These are phyloP conservation scores for Wallacemonas sp. DNA, from an alignment of 208 protist genomes.

Conservation along the genomic window DNA sequence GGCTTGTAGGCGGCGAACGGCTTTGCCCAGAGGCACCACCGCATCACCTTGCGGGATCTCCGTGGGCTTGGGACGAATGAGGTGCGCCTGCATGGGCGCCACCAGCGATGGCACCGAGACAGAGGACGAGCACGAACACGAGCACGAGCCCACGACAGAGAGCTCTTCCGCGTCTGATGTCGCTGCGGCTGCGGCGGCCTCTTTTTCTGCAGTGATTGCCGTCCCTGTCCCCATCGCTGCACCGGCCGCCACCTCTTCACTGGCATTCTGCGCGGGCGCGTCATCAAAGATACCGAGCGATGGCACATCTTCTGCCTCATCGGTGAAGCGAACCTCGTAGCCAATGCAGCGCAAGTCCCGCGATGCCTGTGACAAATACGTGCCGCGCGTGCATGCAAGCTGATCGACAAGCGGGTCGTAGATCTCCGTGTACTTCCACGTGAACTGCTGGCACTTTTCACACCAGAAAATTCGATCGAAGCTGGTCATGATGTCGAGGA, in stretches of 20 bases:
- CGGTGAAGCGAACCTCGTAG: slow-evolving; percentile 41
- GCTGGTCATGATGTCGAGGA: slow-evolving; percentile 77
- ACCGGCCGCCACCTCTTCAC: no score
- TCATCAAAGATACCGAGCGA: no score
- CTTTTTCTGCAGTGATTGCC: no score
- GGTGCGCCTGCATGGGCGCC: slow-evolving; percentile 19
- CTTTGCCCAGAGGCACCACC: slow-evolving; percentile 44
- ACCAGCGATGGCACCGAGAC: slow-evolving; percentile 2
- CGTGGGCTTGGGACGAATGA: slow-evolving; percentile 21
- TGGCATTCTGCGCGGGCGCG: no score
- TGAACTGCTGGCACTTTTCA: slow-evolving; percentile 69
- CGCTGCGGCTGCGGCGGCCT: no score
- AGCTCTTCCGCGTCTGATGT: not conserved
- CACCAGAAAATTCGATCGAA: slow-evolving; percentile 84
- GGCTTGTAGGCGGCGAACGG: slow-evolving; percentile 41
- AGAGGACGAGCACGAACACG: not conserved
- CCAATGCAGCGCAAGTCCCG: slow-evolving; percentile 73
- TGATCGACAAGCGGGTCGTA: slow-evolving; percentile 80
- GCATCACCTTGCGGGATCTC: slow-evolving; percentile 10
- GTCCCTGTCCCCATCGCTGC: no score
- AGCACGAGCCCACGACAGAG: not conserved
- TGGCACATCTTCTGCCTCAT: slow-evolving; percentile 10
- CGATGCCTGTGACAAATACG: slow-evolving; percentile 45
- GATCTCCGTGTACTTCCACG: slow-evolving; percentile 73
- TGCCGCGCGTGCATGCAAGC: slow-evolving; percentile 62